Evolutionary conservation across 2,329 filamentous ascomycete genomes (phyloP).

Genomic region (Paecilomyces fulvus): DNA sequence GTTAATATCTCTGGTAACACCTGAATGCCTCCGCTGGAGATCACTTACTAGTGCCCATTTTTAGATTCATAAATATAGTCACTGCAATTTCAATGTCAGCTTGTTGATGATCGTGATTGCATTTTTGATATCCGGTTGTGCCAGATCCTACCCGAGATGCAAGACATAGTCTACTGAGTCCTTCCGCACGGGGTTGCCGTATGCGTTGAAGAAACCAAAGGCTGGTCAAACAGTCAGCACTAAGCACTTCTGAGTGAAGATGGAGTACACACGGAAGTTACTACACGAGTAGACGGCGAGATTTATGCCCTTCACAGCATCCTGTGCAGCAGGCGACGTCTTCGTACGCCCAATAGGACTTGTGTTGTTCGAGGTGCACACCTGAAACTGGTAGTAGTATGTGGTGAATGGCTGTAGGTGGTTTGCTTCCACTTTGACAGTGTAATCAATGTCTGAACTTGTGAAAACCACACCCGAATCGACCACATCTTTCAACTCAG

Average conservation of each 20-base stretch:
- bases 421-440: slow-evolving; percentile 61
- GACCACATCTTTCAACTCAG: slow-evolving; percentile 41
- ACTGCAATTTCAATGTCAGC: slow-evolving; percentile 21
- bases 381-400: slow-evolving; percentile 58
- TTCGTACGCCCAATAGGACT: slow-evolving; percentile 62
- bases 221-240: slow-evolving; percentile 21
- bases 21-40: slow-evolving; percentile 4
- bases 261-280: slow-evolving; percentile 49
- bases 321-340: slow-evolving; percentile 52
- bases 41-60: slow-evolving; percentile 24
- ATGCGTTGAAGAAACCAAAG: slow-evolving; percentile 53
- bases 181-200: slow-evolving; percentile 51
- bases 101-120: not conserved
- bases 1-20: not conserved
- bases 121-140: not conserved
- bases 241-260: not conserved
- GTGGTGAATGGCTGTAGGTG: slow-evolving; percentile 56
- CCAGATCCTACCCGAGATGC: slow-evolving; percentile 32
- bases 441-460: slow-evolving; percentile 66
- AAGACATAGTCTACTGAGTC: slow-evolving; percentile 53
- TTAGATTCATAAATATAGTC: slow-evolving; percentile 60
- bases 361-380: slow-evolving; percentile 55
- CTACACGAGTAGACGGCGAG: slow-evolving; percentile 64
- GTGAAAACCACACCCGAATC: slow-evolving; percentile 57
- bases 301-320: slow-evolving; percentile 48